Base-by-base conservation (phyloP, 2,329 filamentous ascomycete genomes). In the Fusarium sp. region DNA sequence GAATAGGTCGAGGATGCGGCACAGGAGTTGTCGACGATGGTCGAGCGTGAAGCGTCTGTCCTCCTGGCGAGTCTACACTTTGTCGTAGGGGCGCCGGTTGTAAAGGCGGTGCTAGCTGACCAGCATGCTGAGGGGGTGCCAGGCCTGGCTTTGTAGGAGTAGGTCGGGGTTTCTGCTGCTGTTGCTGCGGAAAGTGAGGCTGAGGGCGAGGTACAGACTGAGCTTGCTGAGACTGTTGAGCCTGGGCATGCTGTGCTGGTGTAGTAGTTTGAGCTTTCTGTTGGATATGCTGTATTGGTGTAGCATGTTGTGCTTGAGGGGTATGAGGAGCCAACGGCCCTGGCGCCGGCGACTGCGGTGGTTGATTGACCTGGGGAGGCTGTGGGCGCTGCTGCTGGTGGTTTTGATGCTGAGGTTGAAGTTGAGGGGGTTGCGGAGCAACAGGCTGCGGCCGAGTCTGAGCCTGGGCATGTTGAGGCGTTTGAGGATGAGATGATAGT, bases 71-170 rank as follows among this genome's bases (percentile, higher is more conserved):
- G 32, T 73, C 72, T 15, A 64, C 65, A n/a, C 57, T 47, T 43
- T 67, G 64, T 20, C 74, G 73, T 37, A 74, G 72, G 19, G 76
- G 75, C 5, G 75, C 77, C 17, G 78, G 75, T 37, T 80, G 80
- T 14, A 78, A 32, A 6, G 79, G 76, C 7, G 79, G 73, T 14
- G 76, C 75, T 50, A 77, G 65, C 33, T 82, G 79, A 3, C 76
- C 75, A 30, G 76, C 64, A 49, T 73, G 65, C 52, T 81, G 81
- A 44, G 79, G 77, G 20, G 76, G 76, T 20, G 75, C 75, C 41
- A 78, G 71, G 6, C 76, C 74, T 33, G 75, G 74, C 20, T 78
- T 79, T 37, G 65, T 63, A 20, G 73, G 40, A 20, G 70, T 44
- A 14, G 71, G 65, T 9, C 75, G 72, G 17, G 70, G 63, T 47